Conservation (phyloP, 495 filamentous ascomycete genomes). For the Penicillium bialowiezense region DNA sequence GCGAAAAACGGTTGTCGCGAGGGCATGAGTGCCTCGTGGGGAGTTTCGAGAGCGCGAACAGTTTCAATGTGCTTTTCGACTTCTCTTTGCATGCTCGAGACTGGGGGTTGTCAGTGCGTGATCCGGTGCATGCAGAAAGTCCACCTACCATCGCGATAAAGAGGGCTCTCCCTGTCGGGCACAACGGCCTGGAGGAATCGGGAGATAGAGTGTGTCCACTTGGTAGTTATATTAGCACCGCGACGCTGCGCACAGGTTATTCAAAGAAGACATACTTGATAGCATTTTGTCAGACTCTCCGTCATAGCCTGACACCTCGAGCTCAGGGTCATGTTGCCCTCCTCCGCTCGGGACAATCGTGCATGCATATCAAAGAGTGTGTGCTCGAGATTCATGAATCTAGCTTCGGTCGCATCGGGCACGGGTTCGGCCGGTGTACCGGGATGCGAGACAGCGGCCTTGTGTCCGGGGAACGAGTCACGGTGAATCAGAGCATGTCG, state of each 20-base stretch:
- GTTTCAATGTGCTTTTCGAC: constrained; percentile 81
- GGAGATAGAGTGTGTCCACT: constrained; percentile 77
- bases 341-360: constrained; percentile 77
- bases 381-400: constrained; percentile 76
- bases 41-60: constrained; percentile 66
- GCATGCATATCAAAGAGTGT: constrained; percentile 74
- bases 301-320: constrained; percentile 77
- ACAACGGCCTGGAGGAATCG: constrained; percentile 67
- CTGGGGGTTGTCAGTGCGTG: constrained; percentile 46
- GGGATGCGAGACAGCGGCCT: constrained; percentile 69
- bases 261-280: constrained; percentile 53
- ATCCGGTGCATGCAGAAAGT: background rate
- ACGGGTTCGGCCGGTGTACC: constrained; percentile 82
- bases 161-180: constrained; percentile 59
- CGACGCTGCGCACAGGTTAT: background rate
- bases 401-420: constrained; percentile 70
- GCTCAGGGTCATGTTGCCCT: constrained; percentile 72
- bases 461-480: constrained; percentile 83
- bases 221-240: constrained; percentile 13
- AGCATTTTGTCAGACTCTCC: constrained; percentile 75
- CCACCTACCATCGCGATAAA: constrained; percentile 54
- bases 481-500: constrained; percentile 92
- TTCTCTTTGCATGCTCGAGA: constrained; percentile 75
- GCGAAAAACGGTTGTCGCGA: constrained; percentile 75
- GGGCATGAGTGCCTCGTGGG: constrained; percentile 71